Evolutionary conservation across 2,329 filamentous ascomycete species (phyloP), one percentile per base, ranked within the genome.

Genomic region (Didymella keratinophila): DNA sequence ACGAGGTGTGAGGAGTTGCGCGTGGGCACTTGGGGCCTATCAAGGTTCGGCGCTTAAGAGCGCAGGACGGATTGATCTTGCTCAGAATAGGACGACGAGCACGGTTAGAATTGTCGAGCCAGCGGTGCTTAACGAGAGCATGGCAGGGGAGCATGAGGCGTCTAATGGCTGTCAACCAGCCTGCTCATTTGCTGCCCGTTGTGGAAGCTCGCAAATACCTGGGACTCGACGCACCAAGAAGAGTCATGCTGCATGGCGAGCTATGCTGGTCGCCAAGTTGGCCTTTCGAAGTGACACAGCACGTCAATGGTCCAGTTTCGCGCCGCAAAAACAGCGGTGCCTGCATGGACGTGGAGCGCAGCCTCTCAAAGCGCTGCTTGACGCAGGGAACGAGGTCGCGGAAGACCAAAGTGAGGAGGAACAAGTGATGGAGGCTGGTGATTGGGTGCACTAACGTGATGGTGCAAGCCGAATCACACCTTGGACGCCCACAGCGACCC

Each of bases 1-100:
- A 58, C 61, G 63, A 71, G 64, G 58, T 60, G 67, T 64, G 71
- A 66, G 62, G 56, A 65, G 67, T 70, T 66, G 72, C 67, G 68
- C 67, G 65, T 69, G 71, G 70, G 66, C 52, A 63, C 57, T 46
- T 60, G 58, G 62, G 58, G 67, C 72, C 70, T 73, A 75, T 77
- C 71, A 76, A 68, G 62, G 67, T 63, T 62, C 58, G 73, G 74
- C 74, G 74, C 74, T 77, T 77, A 77, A 62, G 59, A 62, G 62
- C 64, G 69, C 70, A 70, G 61, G 66, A 67, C 58, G 65, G 67
- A 69, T 59, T 70, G 68, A 71, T 71, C 68, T 65, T 67, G 69
- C 70, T 75, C 66, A 75, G 73, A 76, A 76, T 74, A 76, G 74
- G 67, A 70, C 66, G 56, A 63, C 50, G 39, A 62, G 65, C 65